Percentiles rank a stretch among this genome's conserved stretches.
These are phyloP conservation scores for Zymoseptoria ardabiliae DNA, from an alignment of 2,329 filamentous ascomycete genomes.

Conservation along the genomic window DNA sequence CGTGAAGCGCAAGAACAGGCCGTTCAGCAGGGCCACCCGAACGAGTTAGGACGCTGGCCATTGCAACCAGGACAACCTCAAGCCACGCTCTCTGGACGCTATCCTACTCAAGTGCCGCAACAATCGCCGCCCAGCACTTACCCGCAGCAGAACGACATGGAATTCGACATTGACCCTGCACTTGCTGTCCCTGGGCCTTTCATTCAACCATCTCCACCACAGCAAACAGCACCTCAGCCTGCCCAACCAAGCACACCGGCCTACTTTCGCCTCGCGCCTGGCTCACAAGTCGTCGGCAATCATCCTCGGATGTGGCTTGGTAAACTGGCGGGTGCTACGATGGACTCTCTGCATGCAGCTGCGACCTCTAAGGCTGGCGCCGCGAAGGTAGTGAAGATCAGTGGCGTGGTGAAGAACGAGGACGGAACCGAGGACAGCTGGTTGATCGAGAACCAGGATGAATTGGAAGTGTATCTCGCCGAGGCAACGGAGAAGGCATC, in stretches of 20 bases:
- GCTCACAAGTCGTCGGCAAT: slow-evolving; percentile 49
- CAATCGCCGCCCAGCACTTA: background rate
- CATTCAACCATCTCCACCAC: slow-evolving; percentile 27
- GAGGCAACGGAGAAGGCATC: slow-evolving; percentile 54
- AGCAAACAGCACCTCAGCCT: background rate
- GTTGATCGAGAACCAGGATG: slow-evolving; percentile 61
- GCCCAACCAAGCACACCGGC: slow-evolving; percentile 42
- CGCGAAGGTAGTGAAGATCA: slow-evolving; percentile 11
- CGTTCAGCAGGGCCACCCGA: slow-evolving; percentile 1
- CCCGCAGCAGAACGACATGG: slow-evolving; percentile 4
- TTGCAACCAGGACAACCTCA: slow-evolving; percentile 3
- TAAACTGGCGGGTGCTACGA: slow-evolving; percentile 50
- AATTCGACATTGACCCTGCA: slow-evolving; percentile 18
- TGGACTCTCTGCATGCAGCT: slow-evolving; percentile 57
- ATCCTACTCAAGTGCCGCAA: background rate
- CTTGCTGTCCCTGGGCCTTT: slow-evolving; percentile 8
- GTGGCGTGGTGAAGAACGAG: slow-evolving; percentile 16
- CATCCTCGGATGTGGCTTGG: slow-evolving; percentile 56
- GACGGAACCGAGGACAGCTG: slow-evolving; percentile 56
- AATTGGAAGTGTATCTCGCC: slow-evolving; percentile 61
- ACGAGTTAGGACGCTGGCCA: slow-evolving; percentile 8
- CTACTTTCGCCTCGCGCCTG: slow-evolving; percentile 62
- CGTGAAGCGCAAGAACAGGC: background rate
- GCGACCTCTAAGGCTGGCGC: slow-evolving; percentile 50
- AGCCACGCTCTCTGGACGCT: background rate